A percentile compares a stretch with the other conserved stretches of the same genome.
These are phyloP conservation scores for Dictyostelium discoideum DNA, from an alignment of 78 protist species.

Conservation along the genomic window DNA sequence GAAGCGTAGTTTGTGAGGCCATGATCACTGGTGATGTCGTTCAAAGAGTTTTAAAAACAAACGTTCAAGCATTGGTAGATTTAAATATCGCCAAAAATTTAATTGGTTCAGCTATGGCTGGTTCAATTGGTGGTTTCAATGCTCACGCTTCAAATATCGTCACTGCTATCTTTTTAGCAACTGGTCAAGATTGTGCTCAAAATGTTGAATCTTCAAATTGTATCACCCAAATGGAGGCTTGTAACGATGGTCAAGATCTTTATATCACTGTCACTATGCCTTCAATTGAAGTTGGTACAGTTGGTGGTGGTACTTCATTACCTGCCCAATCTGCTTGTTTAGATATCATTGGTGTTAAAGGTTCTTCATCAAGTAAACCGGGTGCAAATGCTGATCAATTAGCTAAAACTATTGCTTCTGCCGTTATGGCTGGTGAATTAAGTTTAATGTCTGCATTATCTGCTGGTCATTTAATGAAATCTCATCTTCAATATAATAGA, in stretches of 20 bases:
- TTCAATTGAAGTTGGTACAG: constrained; percentile 97
- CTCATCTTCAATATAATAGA: constrained; percentile 93
- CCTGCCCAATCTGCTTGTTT: constrained; percentile 91
- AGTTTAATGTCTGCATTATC: constrained; percentile 94
- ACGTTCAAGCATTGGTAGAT: constrained; percentile 82
- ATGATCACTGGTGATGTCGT: constrained; percentile 85
- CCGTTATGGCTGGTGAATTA: constrained; percentile 98
- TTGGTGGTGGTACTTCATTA: constrained; percentile 98
- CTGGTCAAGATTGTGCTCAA: constrained; percentile 99
- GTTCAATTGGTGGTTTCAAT: constrained; percentile 96
- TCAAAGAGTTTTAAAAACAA: constrained; percentile 90
- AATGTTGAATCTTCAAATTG: constrained; percentile 95
- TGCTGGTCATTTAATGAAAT: constrained; percentile 84
- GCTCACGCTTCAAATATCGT: constrained; percentile 98
- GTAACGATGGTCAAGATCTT: constrained; percentile 71
- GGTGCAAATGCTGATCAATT: constrained; percentile 87
- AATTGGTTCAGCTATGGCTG: constrained; percentile 97
- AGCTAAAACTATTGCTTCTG: constrained; percentile 86
- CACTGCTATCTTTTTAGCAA: constrained; percentile 96
- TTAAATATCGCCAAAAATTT: constrained; percentile 93
- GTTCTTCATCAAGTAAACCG: constrained; percentile 23
- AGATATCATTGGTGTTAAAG: constrained; percentile 88
- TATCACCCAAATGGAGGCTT: constrained; percentile 94
- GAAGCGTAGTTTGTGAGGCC: constrained; percentile 94
- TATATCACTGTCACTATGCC: constrained; percentile 96